These are phyloP conservation scores for Phoma sp. DNA, from an alignment of 2,329 filamentous ascomycete genomes.

Conservation along the genomic window DNA sequence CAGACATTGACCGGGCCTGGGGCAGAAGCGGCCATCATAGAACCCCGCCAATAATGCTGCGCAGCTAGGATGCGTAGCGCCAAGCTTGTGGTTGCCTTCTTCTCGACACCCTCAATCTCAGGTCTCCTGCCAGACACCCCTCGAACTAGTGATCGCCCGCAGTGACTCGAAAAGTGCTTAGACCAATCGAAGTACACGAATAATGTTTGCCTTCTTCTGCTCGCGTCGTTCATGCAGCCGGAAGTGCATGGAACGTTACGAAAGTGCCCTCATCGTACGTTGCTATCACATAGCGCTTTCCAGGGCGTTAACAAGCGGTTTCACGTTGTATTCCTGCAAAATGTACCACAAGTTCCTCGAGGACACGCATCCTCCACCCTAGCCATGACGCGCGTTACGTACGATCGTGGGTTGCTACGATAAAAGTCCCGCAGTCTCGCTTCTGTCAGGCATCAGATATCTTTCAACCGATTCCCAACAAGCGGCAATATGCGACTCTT, in stretches of 20 bases:
- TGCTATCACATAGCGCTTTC: not conserved
- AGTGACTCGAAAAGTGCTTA: not conserved
- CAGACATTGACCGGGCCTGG: not conserved
- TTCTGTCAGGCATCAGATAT: not conserved
- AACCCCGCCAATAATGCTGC: constrained; percentile 5
- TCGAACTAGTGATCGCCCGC: not conserved
- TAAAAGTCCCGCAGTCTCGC: constrained; percentile 9
- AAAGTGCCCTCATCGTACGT: not conserved
- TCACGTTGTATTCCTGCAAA: not conserved
- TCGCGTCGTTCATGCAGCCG: not conserved
- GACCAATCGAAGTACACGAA: not conserved
- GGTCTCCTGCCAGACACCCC: not conserved
- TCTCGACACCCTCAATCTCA: constrained; percentile 5
- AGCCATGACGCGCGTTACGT: constrained; percentile 5
- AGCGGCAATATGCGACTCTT: constrained; percentile 17
- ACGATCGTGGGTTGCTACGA: not conserved
- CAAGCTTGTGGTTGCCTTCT: constrained; percentile 5
- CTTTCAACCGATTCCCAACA: not conserved
- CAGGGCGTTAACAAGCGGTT: not conserved
- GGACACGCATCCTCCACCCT: not conserved
- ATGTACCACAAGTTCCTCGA: constrained; percentile 3
- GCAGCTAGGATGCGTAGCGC: not conserved
- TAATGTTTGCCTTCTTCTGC: constrained; percentile 4
- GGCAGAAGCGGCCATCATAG: not conserved
- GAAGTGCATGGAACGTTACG: not conserved